Base-by-base conservation (phyloP, 257 asterid species). In the Solanum boliviense region DNA sequence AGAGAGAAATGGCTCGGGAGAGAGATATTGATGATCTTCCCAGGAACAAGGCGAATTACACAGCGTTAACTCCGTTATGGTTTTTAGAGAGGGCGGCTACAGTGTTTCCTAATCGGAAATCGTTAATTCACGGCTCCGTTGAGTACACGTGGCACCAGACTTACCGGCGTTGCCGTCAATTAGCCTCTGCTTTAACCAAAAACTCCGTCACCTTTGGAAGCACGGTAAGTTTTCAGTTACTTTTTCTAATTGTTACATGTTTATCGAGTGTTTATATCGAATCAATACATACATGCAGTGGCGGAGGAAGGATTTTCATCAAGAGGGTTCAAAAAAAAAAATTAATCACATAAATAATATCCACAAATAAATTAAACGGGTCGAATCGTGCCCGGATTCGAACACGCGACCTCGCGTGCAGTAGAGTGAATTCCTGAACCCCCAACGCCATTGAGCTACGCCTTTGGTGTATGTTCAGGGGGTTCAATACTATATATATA, bases 1-100 rank as follows among this genome's bases (percentile, higher is more conserved):
- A 71, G 76, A 71, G 81, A 74, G 65, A 88, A 11, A 82, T 38
- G 83, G 89, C 60, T 16, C 4, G 9, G 84, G 95, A 95, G 92
- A 91, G 90, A 89, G 98, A 95, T 89, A 95, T 97, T 5, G 99
- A 97, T 67, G 97, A 97, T 89, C 95, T 95, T 10, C 98, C 99
- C 3, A 94, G 94, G 91, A 97, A 95, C 88, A 72, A 88, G 31
- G 98, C 98, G 5, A 97, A 97, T 88, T 95, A 95, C 91, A 89
- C 96, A 4, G 93, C 98, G 6, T 81, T 97, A 85, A 95, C 98
- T 35, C 99, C 99, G 31, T 94, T 97, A 85, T 91, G 93, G 21
- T 95, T 97, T 89, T 86, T 95, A 90, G 95, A 93, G 48, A 93
- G 99, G 84, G 98, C 98, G 16, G 98, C 98, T 20, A 90, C 91